Base-by-base conservation (phyloP, 2,329 filamentous ascomycete genomes). In the Ophiosphaerella korrae region DNA sequence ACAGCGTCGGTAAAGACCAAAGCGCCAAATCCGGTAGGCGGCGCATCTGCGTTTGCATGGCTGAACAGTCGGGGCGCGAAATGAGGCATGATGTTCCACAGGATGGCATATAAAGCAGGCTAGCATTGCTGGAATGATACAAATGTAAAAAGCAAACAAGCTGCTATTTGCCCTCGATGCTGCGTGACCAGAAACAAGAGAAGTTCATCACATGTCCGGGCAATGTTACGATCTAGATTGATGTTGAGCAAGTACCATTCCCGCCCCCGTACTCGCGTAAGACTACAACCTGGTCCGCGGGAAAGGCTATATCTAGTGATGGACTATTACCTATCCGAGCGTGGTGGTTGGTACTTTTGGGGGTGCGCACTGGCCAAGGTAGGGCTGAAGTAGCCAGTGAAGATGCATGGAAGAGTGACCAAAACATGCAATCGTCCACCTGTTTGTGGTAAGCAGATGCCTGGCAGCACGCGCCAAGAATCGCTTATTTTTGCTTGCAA, bases 41-140 rank as follows among this genome's bases (percentile, higher is more conserved):
- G 90, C n/a, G 93, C 89, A 12, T 94, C 90, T 51, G 93, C 93
- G 2, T 97, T 97, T 77, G 88, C 89, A 11, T 97, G 92, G 92
- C 87, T 97, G 79, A 93, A 89, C 43, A 63, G 57, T 42, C 58
- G 64, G 18, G 63, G 64, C 23, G 54, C 62, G 1, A 72, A 66
- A 49, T 73, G 53, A 57, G 26, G 5, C 18, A 21, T 21, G 18
- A 21, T 21, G 18, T 21, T 21, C 18, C 18, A 21, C 18, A 4
- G 26, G 26, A 11, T 11, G 7, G 11, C 26, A 7, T 29, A 6
- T 2, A 11, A 8, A 29, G 6, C 26, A 8, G 11, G 26, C 7
- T 29, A 11, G 11, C 26, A 29, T 29, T 29, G 26, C 8, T 7
- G 6, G 26, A 29, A 8, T 11, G 26, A 11, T 29, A 29, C 26